Conservation (phyloP, 352 stramenopile genomes). For the Phytophthora hybrid region DNA sequence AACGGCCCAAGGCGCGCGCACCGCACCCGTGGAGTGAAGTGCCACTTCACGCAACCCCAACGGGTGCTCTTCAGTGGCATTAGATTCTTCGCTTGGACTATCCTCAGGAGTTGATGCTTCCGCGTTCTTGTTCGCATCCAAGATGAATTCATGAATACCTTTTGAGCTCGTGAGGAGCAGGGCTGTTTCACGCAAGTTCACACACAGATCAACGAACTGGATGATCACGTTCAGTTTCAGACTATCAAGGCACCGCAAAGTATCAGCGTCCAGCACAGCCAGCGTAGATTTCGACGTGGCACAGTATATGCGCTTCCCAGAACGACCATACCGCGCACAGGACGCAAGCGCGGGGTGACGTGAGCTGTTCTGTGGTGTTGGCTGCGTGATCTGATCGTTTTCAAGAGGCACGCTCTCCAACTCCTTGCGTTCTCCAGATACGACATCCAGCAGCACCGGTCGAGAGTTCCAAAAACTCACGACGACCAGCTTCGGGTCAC, state of each 20-base stretch:
- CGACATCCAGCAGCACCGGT: constrained; percentile 63
- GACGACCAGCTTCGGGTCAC: constrained; percentile 59
- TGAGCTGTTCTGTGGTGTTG: constrained; percentile 60
- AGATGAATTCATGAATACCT: constrained; percentile 73
- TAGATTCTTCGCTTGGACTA: constrained; percentile 5
- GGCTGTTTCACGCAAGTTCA: constrained; percentile 60
- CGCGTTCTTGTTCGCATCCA: constrained; percentile 6
- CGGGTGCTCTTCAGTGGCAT: constrained; percentile 9
- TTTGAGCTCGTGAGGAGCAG: constrained; percentile 78
- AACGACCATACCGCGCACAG: constrained; percentile 59
- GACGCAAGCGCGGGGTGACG: constrained; percentile 61
- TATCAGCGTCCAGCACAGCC: constrained; percentile 63
- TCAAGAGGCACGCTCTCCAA: constrained; percentile 52
- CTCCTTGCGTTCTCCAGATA: constrained; percentile 38
- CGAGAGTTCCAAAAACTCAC: constrained; percentile 69
- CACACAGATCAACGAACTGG: constrained; percentile 73
- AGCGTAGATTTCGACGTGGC: constrained; percentile 74
- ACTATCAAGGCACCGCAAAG: constrained; percentile 55
- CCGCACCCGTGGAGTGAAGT: constrained; percentile 70
- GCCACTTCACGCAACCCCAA: constrained; percentile 53
- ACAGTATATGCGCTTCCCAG: constrained; percentile 70
- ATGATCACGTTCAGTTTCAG: constrained; percentile 63
- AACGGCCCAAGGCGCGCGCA: constrained; percentile 76
- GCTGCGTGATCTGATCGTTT: constrained; percentile 58
- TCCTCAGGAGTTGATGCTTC: constrained; percentile 1